Conservation (phyloP, 1,284 basidiomycete genomes). For the Ceratobasidium sp. region DNA sequence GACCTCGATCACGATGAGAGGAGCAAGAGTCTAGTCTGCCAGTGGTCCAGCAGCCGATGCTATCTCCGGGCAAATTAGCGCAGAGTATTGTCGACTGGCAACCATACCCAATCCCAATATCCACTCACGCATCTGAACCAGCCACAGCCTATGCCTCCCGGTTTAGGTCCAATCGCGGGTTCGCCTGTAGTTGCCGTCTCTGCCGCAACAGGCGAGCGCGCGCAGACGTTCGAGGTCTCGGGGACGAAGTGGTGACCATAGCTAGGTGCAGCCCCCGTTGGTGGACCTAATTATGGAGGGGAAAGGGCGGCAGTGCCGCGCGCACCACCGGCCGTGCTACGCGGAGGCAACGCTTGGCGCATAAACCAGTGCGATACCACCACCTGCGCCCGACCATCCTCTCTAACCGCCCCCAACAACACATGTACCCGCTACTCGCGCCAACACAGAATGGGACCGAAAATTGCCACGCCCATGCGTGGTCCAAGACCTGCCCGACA, state of each 20-base stretch:
- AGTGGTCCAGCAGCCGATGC: not conserved
- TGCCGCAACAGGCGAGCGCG: constrained; percentile 3
- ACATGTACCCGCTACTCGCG: too few species aligned
- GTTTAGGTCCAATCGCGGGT: constrained; percentile 3
- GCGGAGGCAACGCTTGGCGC: too few species aligned
- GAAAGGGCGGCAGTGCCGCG: too few species aligned
- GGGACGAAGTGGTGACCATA: constrained; percentile 1
- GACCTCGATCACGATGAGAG: constrained; percentile 41
- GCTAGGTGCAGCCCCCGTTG: constrained; percentile 23
- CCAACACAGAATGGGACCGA: too few species aligned
- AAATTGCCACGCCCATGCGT: too few species aligned
- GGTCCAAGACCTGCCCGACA: too few species aligned
- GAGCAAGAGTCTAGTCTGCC: constrained; percentile 31
- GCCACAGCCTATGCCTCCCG: constrained; percentile 21
- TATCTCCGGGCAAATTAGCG: not conserved
- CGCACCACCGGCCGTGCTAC: too few species aligned
- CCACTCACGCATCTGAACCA: constrained; percentile 35
- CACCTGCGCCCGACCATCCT: too few species aligned
- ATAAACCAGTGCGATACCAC: too few species aligned
- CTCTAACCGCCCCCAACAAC: too few species aligned
- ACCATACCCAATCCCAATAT: constrained; percentile 34
- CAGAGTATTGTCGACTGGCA: constrained; percentile 37
- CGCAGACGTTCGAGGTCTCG: constrained; percentile 20
- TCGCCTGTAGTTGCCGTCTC: not conserved
- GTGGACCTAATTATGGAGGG: constrained; percentile 2